Evolutionary conservation across 2,329 filamentous ascomycete species (phyloP), one percentile per base, ranked within the genome.

Genomic region (Clonostachys solani): DNA sequence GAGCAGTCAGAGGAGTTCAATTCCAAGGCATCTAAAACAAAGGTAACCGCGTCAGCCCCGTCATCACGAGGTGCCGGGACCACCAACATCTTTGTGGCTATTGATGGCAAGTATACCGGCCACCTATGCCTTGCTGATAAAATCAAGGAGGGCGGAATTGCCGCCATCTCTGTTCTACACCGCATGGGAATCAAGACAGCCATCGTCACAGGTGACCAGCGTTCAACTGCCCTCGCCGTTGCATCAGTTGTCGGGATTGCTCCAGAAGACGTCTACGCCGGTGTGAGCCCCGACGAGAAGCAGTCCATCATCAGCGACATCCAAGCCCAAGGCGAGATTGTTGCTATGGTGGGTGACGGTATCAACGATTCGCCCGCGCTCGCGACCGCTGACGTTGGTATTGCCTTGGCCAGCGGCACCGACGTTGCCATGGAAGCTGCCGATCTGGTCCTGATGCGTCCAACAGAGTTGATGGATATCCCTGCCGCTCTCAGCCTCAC

Each of bases 351-450:
- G 13, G 92, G 94, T 45, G 94, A 99, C 65, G 94, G 94, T 40
- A 96, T 99, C 78, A 99, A 99, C 67, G 94, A 99, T 71, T 96
- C 91, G 0, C 94, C 94, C 0, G 94, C 94, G 1, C 81, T 99
- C 12, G 94, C 91, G 1, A 95, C 91, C 1, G 92, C 94, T 12
- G 85, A 95, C 56, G 84, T 97, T 29, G 94, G 94, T 53, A 96
- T 99, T 55, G 92, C 92, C 49, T 89, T 99, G 67, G 81, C 89
- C 6, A 91, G 86, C 8, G 94, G 94, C 48, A 97, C 94, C 1
- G 94, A 97, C 62, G 92, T 99, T 2, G 94, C 94, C 44, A 95
- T 99, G 83, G 94, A 97, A 70, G 94, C 94, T 1, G 94, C 94
- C 0, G 91, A 96, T 58, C 83, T 99, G 16, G 94, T 99, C 15